Evolutionary conservation across 352 stramenopile species (phyloP), one percentile per base, ranked within the genome.

Genomic region (Globisporangium barbulae): DNA sequence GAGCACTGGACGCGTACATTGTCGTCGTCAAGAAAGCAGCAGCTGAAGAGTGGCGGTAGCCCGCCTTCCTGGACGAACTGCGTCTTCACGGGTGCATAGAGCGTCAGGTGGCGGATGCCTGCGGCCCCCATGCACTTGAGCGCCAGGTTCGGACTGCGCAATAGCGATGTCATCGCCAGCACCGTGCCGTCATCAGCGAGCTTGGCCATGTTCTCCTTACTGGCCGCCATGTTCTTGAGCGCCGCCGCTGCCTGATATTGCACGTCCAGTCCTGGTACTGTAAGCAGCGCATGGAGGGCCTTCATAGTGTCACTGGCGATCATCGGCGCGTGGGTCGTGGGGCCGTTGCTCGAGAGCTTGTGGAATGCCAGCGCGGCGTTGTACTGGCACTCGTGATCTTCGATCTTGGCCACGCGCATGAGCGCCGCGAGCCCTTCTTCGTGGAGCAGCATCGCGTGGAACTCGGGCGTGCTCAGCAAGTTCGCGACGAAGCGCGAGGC

Each of bases 341-440:
- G 53, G 2, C 58, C 60, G 55, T 96, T 97, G 30, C 78, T 79
- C 13, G 79, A 68, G 30, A 98, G 74, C 65, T 98, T 98, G 59
- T 97, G 82, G 47, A 97, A 89, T 41, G 79, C 81, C 47, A 98
- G 74, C 10, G 90, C 83, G 6, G 79, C 74, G 71, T 97, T 97
- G 68, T 95, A 97, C 59, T 95, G 83, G 64, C 91, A 95, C 71
- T 96, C 94, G 66, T 98, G 81, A 68, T 96, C 79, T 52, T 98
- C 91, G 48, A 90, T 79, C 67, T 92, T 93, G 15, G 93, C 91
- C 19, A 98, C 78, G 42, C 85, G 76, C 44, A 97, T 69, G 12
- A 99, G 68, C 22, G 81, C 82, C n/a, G 69, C 37, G 58, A 98
- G 72, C 0, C 94, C 96, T n/a, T 96, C 79, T 63, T 91, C 86